Conservation (phyloP, 2,329 filamentous ascomycete genomes). For the Alternaria gansuensis region DNA sequence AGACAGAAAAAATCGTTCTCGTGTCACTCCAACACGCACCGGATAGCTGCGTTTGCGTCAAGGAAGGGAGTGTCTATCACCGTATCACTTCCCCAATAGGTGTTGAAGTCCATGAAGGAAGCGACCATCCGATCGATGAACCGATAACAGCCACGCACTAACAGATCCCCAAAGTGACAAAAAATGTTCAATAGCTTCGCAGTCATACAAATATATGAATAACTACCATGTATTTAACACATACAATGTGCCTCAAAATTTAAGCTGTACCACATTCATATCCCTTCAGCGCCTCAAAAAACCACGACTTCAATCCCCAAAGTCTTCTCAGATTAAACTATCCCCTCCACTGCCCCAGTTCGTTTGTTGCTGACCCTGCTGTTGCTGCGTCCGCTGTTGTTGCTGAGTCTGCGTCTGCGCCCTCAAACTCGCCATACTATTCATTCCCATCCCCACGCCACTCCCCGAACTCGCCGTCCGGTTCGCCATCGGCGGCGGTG, state of each 20-base stretch:
- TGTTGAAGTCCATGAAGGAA: not conserved
- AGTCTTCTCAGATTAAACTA: constrained; percentile 39
- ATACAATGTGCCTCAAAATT: not conserved
- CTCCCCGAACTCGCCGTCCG: constrained; percentile 35
- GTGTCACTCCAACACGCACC: not conserved
- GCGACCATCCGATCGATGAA: not conserved
- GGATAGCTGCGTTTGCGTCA: not conserved
- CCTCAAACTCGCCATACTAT: constrained; percentile 38
- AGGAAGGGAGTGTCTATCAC: not conserved
- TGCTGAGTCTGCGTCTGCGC: constrained; percentile 39
- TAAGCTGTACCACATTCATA: not conserved
- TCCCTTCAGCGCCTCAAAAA: not conserved
- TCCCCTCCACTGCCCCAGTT: constrained; percentile 40
- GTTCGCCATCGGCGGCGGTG: constrained; percentile 35
- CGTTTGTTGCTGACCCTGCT: constrained; percentile 23
- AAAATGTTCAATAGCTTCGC: too few species aligned
- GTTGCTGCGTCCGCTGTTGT: constrained; percentile 24
- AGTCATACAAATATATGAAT: not conserved
- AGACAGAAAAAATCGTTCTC: not conserved
- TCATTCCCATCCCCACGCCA: constrained; percentile 39
- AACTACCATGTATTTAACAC: not conserved
- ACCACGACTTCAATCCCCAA: not conserved
- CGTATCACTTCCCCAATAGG: not conserved
- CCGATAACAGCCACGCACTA: not conserved
- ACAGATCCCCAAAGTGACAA: not conserved